Conservation (phyloP, 1,284 basidiomycete species). For the Sporisorium iseilematis-ciliati region DNA sequence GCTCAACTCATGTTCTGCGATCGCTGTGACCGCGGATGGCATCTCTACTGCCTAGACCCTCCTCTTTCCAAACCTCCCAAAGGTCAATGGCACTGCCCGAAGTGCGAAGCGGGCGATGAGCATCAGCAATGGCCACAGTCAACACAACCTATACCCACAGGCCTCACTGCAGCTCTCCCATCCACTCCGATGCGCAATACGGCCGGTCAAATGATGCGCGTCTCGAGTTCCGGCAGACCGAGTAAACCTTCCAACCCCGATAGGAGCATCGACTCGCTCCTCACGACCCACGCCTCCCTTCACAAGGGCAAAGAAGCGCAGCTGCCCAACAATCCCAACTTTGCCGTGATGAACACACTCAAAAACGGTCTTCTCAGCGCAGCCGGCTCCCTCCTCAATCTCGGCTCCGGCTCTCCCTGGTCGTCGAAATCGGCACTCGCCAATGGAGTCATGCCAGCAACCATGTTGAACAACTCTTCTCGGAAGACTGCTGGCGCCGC, state of each 20-base stretch:
- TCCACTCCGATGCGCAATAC: constrained; percentile 2
- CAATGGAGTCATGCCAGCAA: background rate
- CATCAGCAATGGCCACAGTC: constrained; percentile 10
- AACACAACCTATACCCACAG: background rate
- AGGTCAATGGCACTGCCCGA: constrained; percentile 63
- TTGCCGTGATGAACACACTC: constrained; percentile 42
- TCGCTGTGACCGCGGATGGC: constrained; percentile 95
- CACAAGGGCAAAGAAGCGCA: constrained; percentile 15
- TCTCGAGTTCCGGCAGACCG: constrained; percentile 27
- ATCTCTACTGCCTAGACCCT: constrained; percentile 86
- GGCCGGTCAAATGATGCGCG: constrained; percentile 9
- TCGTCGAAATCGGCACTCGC: constrained; percentile 9
- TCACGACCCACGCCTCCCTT: constrained; percentile 18
- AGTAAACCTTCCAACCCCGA: constrained; percentile 47
- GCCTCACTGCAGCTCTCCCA: background rate
- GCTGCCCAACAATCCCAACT: constrained; percentile 12
- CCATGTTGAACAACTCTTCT: constrained; percentile 11
- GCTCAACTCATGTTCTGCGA: constrained; percentile 90
- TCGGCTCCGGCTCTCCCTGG: constrained; percentile 32
- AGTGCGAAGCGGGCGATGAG: constrained; percentile 48
- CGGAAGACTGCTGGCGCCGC: constrained; percentile 11
- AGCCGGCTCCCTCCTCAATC: constrained; percentile 33
- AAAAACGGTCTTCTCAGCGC: constrained; percentile 39
- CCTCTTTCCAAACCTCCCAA: constrained; percentile 66
- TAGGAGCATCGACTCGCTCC: constrained; percentile 38